Evolutionary conservation across 179 eudicot species (phyloP), one percentile per base, ranked within the genome.

Genomic region (Corrigiola litoralis): DNA sequence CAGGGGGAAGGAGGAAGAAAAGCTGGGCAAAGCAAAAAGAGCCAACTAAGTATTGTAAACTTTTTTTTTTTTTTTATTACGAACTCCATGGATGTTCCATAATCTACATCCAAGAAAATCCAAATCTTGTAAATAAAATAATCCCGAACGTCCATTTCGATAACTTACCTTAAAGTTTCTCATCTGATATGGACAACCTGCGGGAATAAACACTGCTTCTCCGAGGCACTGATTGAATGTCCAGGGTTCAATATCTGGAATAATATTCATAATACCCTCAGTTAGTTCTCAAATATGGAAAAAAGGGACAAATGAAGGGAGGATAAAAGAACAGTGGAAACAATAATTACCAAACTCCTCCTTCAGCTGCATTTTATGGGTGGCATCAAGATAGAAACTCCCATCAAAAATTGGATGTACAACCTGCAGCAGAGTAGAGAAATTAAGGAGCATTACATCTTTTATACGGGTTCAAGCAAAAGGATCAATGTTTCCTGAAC

Each of bases 171-270:
- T 91, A 9, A 87, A 56, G 68, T 81, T 83, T 72, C 72, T 86
- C 29, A 82, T 72, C 78, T 95, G 99, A 79, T 86, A 91, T 5
- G 92, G 95, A 72, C 97, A 91, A 71, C 99, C 99, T 52, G 97
- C 97, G 32, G 99, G 99, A 67, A 95, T 72, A 55, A 91, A 73
- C 72, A 95, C 87, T 16, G 99, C 96, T 80, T 95, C 99, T 74
- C 97, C 97, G 49, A 82, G 70, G 60, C 76, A 74, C 68, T 91
- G 99, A 66, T 72, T 82, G 72, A 95, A 91, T 10, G 95, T 85
- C 97, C 97, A 95, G 0, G 99, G 97, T 76, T 91, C 92, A 72
- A 95, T 76, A 72, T 74, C 99, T 95, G 76, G 37, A 67, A 61
- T 8, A 44, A 25, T 34, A 4, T 41, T 61, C 63, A 63, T 44